Evolutionary conservation across 2,329 filamentous ascomycete species (phyloP), one percentile per base, ranked within the genome.

Genomic region (Alternaria sp.): DNA sequence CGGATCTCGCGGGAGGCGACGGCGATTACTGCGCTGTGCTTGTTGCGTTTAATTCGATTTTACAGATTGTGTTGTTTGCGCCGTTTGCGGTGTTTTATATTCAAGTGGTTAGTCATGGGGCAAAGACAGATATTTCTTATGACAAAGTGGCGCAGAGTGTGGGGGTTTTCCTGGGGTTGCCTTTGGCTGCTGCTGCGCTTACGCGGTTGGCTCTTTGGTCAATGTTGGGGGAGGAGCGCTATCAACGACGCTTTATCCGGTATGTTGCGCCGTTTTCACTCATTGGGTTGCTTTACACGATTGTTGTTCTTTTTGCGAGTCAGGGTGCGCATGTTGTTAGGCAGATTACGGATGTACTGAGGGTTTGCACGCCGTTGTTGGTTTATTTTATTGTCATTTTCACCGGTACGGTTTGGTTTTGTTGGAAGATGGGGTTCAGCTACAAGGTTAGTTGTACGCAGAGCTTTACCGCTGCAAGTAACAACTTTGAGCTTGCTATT

Each of bases 401-500:
- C 80, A 86, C 87, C 46, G 68, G 81, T 2, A 95, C 91, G 0
- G 80, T 95, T 1, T 80, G 80, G 41, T 78, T 88, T 2, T 84
- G 86, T 3, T 81, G 83, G 48, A 83, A 81, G n/a, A 78, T 89
- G n/a, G 90, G 91, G 0, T 93, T 93, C 58, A 87, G 86, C 0
- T 96, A 96, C 72, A 83, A 83, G 34, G 74, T 93, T 0, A 84
- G 85, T 1, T 83, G 85, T 10, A 94, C 92, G 2, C 92, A 96
- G 78, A 93, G 90, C 72, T 95, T 96, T 69, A 96, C 91, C 0
- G 93, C 92, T 0, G 93, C 92, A 0, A 96, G 92, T 74, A 97
- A 97, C 72, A 96, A 97, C 73, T 97, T 97, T 70, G 93, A 97
- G 80, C 80, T 97, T 24, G 92, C 93, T 0, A 96, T 97, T 77